Percentiles rank a stretch among this genome's conserved stretches.
Evolutionary conservation across 306 rosid species (phyloP).

Genomic region (Cicer chorassanicum): DNA sequence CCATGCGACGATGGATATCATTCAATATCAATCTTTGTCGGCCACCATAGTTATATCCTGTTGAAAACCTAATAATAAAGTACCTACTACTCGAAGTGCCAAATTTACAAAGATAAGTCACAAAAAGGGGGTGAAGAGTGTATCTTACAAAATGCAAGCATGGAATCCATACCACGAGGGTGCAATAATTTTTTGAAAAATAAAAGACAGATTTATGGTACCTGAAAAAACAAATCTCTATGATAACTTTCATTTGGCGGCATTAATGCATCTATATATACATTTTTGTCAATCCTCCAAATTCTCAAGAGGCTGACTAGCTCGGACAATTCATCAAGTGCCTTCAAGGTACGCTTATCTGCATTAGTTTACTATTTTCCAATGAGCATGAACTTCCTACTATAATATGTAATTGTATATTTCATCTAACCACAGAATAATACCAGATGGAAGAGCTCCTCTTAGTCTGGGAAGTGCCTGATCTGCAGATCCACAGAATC

Average conservation of each 20-base stretch:
- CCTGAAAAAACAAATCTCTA: slow-evolving; percentile 90
- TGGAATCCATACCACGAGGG: slow-evolving; percentile 11
- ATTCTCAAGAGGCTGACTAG: slow-evolving; percentile 74
- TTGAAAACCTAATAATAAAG: slow-evolving; percentile 4
- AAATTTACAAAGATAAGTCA: slow-evolving; percentile 32
- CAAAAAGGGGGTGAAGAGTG: slow-evolving; percentile 17
- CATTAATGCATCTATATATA: slow-evolving; percentile 82
- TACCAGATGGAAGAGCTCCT: slow-evolving; percentile 92
- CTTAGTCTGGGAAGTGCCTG: slow-evolving; percentile 91
- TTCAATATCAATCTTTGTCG: background rate
- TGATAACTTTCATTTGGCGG: slow-evolving; percentile 90
- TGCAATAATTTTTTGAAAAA: background rate
- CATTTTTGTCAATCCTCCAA: slow-evolving; percentile 78
- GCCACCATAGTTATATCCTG: background rate
- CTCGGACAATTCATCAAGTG: slow-evolving; percentile 90
- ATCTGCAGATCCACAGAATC: slow-evolving; percentile 89
- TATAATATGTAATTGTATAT: slow-evolving; percentile 11
- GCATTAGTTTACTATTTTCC: slow-evolving; percentile 46
- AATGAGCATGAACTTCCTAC: slow-evolving; percentile 41
- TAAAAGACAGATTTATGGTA: slow-evolving; percentile 42
- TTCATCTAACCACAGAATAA: slow-evolving; percentile 27
- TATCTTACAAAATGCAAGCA: slow-evolving; percentile 16
- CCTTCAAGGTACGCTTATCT: slow-evolving; percentile 83
- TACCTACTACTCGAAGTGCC: slow-evolving; percentile 18
- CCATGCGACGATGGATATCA: slow-evolving; percentile 6